phyloP scores from a whole-genome alignment of 495 filamentous ascomycete species.

The Aspergillus affinis region DNA sequence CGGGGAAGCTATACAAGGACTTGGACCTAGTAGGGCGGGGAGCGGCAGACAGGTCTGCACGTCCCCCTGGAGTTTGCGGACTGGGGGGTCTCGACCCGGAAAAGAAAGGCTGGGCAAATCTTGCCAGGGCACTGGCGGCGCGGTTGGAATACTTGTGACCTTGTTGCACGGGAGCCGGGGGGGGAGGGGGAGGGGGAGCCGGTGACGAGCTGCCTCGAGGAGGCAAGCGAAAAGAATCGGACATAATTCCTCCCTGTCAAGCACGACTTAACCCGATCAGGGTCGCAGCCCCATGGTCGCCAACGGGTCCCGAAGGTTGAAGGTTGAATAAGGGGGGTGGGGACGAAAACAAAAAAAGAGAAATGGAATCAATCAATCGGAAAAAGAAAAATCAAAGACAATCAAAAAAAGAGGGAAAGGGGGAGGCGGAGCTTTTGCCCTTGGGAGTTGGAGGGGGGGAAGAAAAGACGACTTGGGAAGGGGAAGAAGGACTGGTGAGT shows the following conservation, averaged over 20 bases:
- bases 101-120: constrained; percentile 58
- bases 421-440: constrained; percentile 8
- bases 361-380: too few relatives aligned
- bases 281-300: constrained; percentile 19
- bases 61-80: constrained; percentile 37
- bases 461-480: constrained; percentile 2
- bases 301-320: constrained; percentile 6
- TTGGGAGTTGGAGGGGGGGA: constrained; percentile 2
- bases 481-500: too few relatives aligned
- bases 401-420: constrained; percentile 10
- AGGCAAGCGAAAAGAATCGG: constrained; percentile 42
- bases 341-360: too few relatives aligned
- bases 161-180: constrained; percentile 50
- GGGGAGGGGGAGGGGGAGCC: constrained; percentile 49
- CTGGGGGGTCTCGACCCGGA: constrained; percentile 56
- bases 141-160: constrained; percentile 48
- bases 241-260: constrained; percentile 34
- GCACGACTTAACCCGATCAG: constrained; percentile 17
- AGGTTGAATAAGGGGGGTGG: background rate
- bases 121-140: constrained; percentile 54
- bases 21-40: constrained; percentile 42
- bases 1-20: constrained; percentile 31
- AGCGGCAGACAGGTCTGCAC: constrained; percentile 33
- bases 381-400: background rate
- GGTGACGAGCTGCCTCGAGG: constrained; percentile 28